Percentiles rank a stretch among this genome's conserved stretches.
Evolutionary conservation across 495 filamentous ascomycete species (phyloP).

Genomic region (Penicillium crystallinum): DNA sequence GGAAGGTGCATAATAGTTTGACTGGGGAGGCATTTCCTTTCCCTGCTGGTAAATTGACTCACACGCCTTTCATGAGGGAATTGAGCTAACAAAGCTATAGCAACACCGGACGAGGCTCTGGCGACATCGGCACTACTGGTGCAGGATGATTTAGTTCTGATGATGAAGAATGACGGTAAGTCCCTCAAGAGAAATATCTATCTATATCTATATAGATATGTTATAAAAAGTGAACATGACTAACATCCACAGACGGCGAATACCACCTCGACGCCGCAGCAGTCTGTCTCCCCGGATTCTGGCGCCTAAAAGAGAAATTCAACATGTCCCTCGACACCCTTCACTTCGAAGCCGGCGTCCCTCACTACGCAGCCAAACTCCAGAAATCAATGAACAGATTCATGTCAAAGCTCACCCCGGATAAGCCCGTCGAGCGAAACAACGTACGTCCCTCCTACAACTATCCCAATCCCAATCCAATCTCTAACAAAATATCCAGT

Average conservation of each 20-base stretch:
- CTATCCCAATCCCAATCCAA: neutral
- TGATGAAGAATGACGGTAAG: slow-evolving; percentile 57
- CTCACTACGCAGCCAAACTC: slow-evolving; percentile 63
- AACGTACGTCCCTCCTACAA: slow-evolving; percentile 29
- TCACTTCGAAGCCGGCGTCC: slow-evolving; percentile 66
- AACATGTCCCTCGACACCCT: slow-evolving; percentile 69
- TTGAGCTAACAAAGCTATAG: neutral
- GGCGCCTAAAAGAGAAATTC: slow-evolving; percentile 69
- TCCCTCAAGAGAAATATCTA: too few species aligned
- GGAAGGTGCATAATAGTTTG: slow-evolving; percentile 57
- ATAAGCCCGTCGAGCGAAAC: slow-evolving; percentile 50
- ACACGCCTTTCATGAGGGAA: neutral
- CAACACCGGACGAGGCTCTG: slow-evolving; percentile 51
- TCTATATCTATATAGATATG: too few species aligned
- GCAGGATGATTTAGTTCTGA: slow-evolving; percentile 72
- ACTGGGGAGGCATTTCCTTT: slow-evolving; percentile 64
- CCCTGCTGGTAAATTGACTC: slow-evolving; percentile 45
- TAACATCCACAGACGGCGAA: slow-evolving; percentile 45
- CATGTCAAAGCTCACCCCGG: slow-evolving; percentile 52
- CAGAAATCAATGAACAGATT: slow-evolving; percentile 69
- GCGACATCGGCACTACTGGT: slow-evolving; percentile 58
- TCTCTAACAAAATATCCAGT: slow-evolving; percentile 17
- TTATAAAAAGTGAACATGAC: neutral
- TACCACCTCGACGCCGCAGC: slow-evolving; percentile 70
- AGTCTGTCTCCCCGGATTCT: slow-evolving; percentile 69